A percentile compares a stretch with the other conserved stretches of the same genome.
phyloP scores from a whole-genome alignment of 306 rosid genomes.

The Prunus davidiana region DNA sequence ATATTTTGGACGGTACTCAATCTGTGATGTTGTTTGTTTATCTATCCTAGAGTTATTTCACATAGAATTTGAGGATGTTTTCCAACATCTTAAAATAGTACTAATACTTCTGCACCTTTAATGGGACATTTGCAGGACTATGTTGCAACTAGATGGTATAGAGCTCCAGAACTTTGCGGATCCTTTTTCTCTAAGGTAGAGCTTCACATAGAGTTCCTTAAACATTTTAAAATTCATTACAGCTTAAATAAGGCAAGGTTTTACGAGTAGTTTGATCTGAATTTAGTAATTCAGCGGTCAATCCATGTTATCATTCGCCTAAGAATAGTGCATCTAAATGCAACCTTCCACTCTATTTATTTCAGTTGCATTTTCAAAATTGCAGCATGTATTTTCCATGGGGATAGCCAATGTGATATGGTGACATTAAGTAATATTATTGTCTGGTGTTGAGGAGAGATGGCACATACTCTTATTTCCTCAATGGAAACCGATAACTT shows the following conservation, averaged over 20 bases:
- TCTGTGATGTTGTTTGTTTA: conserved; percentile 1
- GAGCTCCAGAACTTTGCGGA: conserved; percentile 98
- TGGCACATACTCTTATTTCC: neutral
- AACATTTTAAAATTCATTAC: neutral
- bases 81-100: neutral
- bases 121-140: conserved; percentile 59
- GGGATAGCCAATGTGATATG: neutral
- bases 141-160: conserved; percentile 98
- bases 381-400: neutral
- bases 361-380: neutral
- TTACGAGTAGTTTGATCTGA: conserved; percentile 22
- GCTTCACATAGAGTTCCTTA: conserved; percentile 20
- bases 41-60: neutral
- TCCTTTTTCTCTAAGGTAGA: conserved; percentile 93
- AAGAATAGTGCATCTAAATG: neutral
- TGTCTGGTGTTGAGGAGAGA: neutral
- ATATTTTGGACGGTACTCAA: conserved; percentile 89
- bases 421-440: neutral
- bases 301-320: neutral
- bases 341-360: neutral
- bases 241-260: neutral
- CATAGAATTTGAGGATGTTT: neutral
- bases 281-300: neutral
- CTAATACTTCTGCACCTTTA: conserved; percentile 20
- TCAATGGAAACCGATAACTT: neutral